Evolutionary conservation across 129 eudicot genomes (phyloP).

Genomic region (Pittosporum tobira): DNA sequence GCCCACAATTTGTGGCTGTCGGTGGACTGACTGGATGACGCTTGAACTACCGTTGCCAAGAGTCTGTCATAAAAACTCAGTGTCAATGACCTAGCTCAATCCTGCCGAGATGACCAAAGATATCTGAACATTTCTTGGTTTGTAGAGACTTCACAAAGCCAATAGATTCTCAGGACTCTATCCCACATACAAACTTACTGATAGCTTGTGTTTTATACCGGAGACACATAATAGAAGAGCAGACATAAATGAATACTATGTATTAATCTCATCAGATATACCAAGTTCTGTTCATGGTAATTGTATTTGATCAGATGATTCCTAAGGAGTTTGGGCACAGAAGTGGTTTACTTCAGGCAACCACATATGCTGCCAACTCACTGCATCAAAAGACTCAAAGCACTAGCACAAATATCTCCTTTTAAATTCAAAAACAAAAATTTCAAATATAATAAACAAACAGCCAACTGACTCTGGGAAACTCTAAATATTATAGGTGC

Average conservation of each 20-base stretch:
- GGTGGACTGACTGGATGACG: conserved; percentile 46
- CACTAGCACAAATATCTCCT: neutral
- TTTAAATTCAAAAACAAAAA: neutral
- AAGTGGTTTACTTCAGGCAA: neutral
- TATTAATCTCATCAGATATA: neutral
- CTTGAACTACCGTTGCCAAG: conserved; percentile 49
- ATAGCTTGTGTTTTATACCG: no score
- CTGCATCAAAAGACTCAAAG: neutral
- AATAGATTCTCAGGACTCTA: neutral
- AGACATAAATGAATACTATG: no score
- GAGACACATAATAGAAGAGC: no score
- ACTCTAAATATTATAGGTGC: neutral
- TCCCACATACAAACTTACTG: neutral
- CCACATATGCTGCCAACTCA: neutral
- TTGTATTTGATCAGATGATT: neutral
- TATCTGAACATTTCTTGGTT: conserved; percentile 37
- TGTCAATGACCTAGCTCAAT: conserved; percentile 40
- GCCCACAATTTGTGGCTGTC: conserved; percentile 35
- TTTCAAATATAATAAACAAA: neutral
- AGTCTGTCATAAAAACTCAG: conserved; percentile 65
- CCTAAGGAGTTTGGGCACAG: no score
- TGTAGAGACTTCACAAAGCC: conserved; percentile 13
- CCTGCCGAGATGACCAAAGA: conserved; percentile 36
- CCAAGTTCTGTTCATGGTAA: neutral
- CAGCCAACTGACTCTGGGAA: no score